phyloP scores from a whole-genome alignment of 2,329 filamentous ascomycete genomes.

The Raffaelea deltoideospora region DNA sequence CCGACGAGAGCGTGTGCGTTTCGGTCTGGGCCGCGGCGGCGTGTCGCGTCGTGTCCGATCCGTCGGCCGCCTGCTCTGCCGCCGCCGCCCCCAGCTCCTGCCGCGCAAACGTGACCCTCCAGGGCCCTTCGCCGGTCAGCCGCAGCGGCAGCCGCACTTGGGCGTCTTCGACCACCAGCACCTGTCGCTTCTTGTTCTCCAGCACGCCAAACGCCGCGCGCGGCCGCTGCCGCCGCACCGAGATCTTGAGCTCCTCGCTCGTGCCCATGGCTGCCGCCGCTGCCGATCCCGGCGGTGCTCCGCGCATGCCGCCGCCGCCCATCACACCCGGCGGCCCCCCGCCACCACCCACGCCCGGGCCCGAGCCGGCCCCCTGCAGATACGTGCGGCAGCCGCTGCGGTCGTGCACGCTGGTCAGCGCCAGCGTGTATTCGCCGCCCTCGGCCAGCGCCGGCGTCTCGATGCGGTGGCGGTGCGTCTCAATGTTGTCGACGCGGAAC shows the following conservation, averaged over 20 bases:
- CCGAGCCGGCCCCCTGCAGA: slow-evolving; percentile 51
- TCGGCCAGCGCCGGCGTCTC: slow-evolving; percentile 58
- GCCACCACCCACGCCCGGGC: no score
- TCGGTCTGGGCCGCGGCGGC: slow-evolving; percentile 24
- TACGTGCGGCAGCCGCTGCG: slow-evolving; percentile 74
- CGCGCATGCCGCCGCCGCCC: no score
- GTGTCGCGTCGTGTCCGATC: no score
- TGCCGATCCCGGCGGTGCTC: no score
- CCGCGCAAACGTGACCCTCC: slow-evolving; percentile 68
- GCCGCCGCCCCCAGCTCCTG: slow-evolving; percentile 9
- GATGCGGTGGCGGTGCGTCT: slow-evolving; percentile 50
- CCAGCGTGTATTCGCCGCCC: slow-evolving; percentile 81
- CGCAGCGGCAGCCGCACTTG: slow-evolving; percentile 64
- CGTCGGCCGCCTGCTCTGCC: slow-evolving; percentile 10
- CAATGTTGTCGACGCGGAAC: slow-evolving; percentile 48
- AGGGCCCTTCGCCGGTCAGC: slow-evolving; percentile 73
- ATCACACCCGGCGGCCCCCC: no score
- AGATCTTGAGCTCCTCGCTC: slow-evolving; percentile 62
- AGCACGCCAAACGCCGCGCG: slow-evolving; percentile 74
- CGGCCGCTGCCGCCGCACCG: slow-evolving; percentile 76
- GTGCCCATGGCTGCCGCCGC: background rate
- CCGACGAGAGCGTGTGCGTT: slow-evolving; percentile 31
- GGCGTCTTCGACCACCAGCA: slow-evolving; percentile 64
- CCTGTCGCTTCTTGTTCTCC: slow-evolving; percentile 61
- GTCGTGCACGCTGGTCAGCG: slow-evolving; percentile 76